Evolutionary conservation across 805 yeast species (phyloP).

Genomic region (Yarrowia phangngaensis): DNA sequence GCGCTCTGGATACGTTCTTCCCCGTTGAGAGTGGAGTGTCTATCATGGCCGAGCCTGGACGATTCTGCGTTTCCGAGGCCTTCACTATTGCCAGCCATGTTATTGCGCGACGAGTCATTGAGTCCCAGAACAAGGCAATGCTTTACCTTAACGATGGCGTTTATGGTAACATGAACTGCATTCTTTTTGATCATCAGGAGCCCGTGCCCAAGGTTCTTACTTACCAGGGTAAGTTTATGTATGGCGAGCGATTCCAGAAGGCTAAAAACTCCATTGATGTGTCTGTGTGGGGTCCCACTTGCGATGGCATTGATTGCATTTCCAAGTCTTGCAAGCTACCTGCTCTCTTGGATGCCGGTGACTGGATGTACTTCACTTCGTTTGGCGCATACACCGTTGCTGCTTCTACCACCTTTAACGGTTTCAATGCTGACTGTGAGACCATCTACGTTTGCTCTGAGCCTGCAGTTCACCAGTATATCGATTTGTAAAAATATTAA

Average conservation of each 20-base stretch:
- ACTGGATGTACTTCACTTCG: conserved; percentile 82
- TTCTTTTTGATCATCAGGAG: conserved; percentile 83
- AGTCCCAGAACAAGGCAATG: conserved; percentile 51
- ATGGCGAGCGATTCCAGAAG: conserved; percentile 32
- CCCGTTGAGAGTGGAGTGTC: conserved; percentile 45
- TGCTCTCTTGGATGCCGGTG: conserved; percentile 70
- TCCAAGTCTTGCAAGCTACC: conserved; percentile 51
- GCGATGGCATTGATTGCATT: conserved; percentile 92
- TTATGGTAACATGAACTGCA: conserved; percentile 92
- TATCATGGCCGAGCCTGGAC: conserved; percentile 90
- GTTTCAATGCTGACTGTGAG: conserved; percentile 59
- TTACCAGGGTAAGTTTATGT: conserved; percentile 49
- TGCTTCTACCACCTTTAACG: conserved; percentile 91
- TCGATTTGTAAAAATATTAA: not conserved
- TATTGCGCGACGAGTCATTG: conserved; percentile 67
- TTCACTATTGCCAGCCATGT: conserved; percentile 81
- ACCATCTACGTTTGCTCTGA: conserved; percentile 61
- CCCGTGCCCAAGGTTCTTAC: conserved; percentile 67
- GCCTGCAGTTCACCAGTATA: conserved; percentile 15
- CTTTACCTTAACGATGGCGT: conserved; percentile 91
- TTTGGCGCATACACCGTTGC: conserved; percentile 91
- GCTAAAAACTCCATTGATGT: conserved; percentile 29
- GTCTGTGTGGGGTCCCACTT: conserved; percentile 97
- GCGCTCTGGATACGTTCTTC: conserved; percentile 56
- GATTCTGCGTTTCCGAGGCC: conserved; percentile 80